Percentiles rank a stretch among this genome's conserved stretches.
Conservation (phyloP, 805 yeast genomes). For the Zygosaccharomyces lentus region DNA sequence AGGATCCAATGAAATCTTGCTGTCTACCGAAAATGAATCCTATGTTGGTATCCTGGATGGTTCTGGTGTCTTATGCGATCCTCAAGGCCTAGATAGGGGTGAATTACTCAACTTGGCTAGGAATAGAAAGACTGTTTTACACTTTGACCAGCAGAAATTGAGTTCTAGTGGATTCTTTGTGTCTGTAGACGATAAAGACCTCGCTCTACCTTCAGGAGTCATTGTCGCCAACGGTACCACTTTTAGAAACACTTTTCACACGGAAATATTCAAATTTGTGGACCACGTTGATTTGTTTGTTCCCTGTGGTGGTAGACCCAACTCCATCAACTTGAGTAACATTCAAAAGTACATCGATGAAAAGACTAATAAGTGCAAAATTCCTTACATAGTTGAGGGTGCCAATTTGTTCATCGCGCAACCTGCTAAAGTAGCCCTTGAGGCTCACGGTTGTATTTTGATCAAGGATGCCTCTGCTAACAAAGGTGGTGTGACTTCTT, state of each 20-base stretch:
- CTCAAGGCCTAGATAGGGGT: conserved; percentile 74
- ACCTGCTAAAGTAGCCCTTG: conserved; percentile 82
- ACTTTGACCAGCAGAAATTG: conserved; percentile 62
- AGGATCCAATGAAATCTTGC: conserved; percentile 90
- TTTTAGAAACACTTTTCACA: conserved; percentile 88
- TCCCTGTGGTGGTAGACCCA: conserved; percentile 99
- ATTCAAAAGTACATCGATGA: conserved; percentile 66
- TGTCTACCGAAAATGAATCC: conserved; percentile 69
- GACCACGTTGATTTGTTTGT: conserved; percentile 77
- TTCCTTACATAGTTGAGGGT: conserved; percentile 94
- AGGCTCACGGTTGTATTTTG: conserved; percentile 78
- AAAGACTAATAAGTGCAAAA: conserved; percentile 67
- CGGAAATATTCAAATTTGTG: conserved; percentile 60
- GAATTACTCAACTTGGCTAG: conserved; percentile 79
- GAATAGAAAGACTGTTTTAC: conserved; percentile 66
- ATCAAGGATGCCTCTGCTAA: conserved; percentile 96
- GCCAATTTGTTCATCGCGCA: conserved; percentile 95
- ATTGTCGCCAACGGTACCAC: conserved; percentile 76
- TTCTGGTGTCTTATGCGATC: conserved; percentile 91
- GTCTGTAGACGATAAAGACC: conserved; percentile 78
- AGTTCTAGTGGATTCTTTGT: conserved; percentile 76
- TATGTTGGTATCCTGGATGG: conserved; percentile 93
- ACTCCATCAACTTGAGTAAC: conserved; percentile 84
- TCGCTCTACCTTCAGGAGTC: conserved; percentile 69
- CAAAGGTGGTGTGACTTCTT: conserved; percentile 98